Conservation (phyloP, 1,139 yeast genomes). For the Taphrina sp. region DNA sequence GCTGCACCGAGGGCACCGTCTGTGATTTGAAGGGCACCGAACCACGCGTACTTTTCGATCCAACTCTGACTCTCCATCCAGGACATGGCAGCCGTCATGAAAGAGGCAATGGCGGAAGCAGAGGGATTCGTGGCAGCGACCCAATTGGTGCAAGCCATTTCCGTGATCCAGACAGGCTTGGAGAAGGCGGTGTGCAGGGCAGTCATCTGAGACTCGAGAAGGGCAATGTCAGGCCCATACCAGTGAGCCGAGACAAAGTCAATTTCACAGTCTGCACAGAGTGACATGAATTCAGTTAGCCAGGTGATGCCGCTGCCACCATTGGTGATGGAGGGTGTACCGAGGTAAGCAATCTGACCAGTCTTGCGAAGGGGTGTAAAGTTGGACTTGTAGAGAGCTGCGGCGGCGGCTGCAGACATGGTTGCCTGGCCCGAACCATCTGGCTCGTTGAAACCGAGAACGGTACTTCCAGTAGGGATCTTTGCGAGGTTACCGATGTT, state of each 20-base stretch:
- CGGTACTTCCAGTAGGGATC: slow-evolving; percentile 26
- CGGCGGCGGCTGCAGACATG: slow-evolving; percentile 31
- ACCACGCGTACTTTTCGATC: slow-evolving; percentile 33
- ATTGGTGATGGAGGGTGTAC: slow-evolving; percentile 32
- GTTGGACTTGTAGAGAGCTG: slow-evolving; percentile 21
- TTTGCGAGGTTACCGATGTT: slow-evolving; percentile 9
- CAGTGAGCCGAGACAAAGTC: slow-evolving; percentile 32
- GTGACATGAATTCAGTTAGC: slow-evolving; percentile 31
- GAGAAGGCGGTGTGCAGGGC: slow-evolving; percentile 27
- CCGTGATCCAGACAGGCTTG: slow-evolving; percentile 33
- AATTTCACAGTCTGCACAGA: slow-evolving; percentile 25
- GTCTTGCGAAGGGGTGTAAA: slow-evolving; percentile 32
- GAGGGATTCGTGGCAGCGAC: slow-evolving; percentile 21
- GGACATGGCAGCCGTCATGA: slow-evolving; percentile 19
- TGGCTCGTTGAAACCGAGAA: slow-evolving; percentile 35
- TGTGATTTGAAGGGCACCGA: slow-evolving; percentile 24
- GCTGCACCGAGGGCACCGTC: slow-evolving; percentile 17
- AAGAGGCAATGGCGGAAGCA: slow-evolving; percentile 11
- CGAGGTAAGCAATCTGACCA: slow-evolving; percentile 25
- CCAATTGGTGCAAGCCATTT: slow-evolving; percentile 34
- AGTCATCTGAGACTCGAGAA: slow-evolving; percentile 23
- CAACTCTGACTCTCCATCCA: slow-evolving; percentile 25
- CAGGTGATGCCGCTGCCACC: slow-evolving; percentile 28
- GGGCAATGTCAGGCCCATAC: slow-evolving; percentile 29
- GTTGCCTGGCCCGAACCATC: slow-evolving; percentile 25